Conservation (phyloP, 148 eudicot species). For the Rheum nobile region DNA sequence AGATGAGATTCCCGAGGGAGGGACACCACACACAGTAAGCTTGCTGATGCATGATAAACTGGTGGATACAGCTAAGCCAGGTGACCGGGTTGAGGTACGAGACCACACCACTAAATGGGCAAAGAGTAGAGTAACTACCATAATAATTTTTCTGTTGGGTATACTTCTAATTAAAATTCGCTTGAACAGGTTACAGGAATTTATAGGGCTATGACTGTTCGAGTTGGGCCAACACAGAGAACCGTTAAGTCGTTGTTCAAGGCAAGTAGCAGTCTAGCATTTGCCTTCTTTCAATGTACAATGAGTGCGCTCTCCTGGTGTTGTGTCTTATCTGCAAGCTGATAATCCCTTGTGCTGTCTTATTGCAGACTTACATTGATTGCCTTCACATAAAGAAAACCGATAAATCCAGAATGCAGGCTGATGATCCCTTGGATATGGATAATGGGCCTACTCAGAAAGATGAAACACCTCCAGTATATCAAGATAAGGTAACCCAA, state of each 20-base stretch:
- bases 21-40: conserved; percentile 97
- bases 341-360: neutral
- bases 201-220: conserved; percentile 91
- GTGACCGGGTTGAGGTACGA: conserved; percentile 90
- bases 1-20: conserved; percentile 98
- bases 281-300: neutral
- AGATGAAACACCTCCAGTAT: conserved; percentile 35
- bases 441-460: conserved; percentile 41
- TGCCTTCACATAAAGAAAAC: conserved; percentile 87
- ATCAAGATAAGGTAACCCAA: conserved; percentile 39
- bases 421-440: conserved; percentile 64
- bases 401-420: conserved; percentile 74
- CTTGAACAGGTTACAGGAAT: conserved; percentile 77
- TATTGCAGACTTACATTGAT: conserved; percentile 85
- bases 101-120: neutral
- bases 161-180: neutral
- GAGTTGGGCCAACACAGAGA: conserved; percentile 90
- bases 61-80: conserved; percentile 90
- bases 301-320: neutral
- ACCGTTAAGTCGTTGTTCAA: conserved; percentile 93
- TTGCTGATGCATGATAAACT: conserved; percentile 94
- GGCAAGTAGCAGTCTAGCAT: conserved; percentile 24
- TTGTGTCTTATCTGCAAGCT: neutral
- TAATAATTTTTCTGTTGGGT: neutral
- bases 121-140: neutral